These are phyloP conservation scores for Puccinia hordei DNA, from an alignment of 1,284 basidiomycete species.

Conservation along the genomic window DNA sequence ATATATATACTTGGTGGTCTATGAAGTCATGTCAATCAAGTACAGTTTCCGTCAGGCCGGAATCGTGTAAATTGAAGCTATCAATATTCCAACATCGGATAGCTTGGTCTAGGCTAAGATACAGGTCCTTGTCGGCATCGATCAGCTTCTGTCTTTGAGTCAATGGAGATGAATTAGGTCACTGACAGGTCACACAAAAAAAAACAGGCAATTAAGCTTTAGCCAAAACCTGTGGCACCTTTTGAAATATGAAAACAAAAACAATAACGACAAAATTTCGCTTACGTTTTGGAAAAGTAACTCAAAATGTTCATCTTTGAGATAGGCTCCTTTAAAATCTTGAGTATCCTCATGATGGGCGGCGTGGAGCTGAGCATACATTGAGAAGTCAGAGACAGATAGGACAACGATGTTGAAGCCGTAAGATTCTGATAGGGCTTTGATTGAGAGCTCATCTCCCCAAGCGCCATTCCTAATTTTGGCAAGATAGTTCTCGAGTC, in stretches of 20 bases:
- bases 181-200: no score
- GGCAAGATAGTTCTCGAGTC: neutral
- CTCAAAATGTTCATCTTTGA: neutral
- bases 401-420: neutral
- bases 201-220: no score
- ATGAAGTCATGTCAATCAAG: no score
- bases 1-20: no score
- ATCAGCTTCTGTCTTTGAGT: no score
- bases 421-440: neutral
- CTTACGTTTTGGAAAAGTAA: neutral
- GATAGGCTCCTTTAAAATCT: neutral
- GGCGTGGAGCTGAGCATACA: neutral
- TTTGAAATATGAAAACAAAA: neutral
- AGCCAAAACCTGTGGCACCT: no score
- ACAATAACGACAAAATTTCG: neutral
- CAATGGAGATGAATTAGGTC: no score
- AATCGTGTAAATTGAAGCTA: no score
- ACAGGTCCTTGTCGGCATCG: no score
- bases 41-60: no score
- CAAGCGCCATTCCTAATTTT: neutral
- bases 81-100: no score
- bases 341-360: neutral
- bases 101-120: no score
- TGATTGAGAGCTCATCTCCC: neutral
- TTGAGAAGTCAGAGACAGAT: neutral